Percentiles rank a stretch among this genome's conserved stretches.
Conservation (phyloP, 2,329 filamentous ascomycete species). For the Colletotrichum musicola region DNA sequence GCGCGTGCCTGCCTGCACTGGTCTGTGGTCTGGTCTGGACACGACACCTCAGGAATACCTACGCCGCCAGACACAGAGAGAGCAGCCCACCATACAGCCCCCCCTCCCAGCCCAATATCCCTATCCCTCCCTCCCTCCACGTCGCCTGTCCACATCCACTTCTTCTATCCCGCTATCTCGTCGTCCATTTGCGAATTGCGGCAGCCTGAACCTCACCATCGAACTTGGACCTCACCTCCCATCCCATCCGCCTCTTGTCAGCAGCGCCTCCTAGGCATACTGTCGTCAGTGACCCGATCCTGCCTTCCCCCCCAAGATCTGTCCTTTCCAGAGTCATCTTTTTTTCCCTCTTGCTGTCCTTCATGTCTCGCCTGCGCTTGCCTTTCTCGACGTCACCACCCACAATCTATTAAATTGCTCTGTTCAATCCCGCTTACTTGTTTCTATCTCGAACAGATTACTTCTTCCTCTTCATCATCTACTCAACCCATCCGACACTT, state of each 20-base stretch:
- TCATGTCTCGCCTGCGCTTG: constrained; percentile 33
- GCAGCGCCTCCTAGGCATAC: constrained; percentile 33
- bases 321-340: constrained; percentile 31
- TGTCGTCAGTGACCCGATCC: constrained; percentile 31
- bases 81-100: constrained; percentile 37
- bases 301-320: constrained; percentile 24
- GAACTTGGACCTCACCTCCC: constrained; percentile 26
- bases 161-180: constrained; percentile 38
- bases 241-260: constrained; percentile 25
- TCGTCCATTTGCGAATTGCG: constrained; percentile 38
- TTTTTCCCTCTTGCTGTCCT: constrained; percentile 1
- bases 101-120: constrained; percentile 38
- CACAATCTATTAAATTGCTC: constrained; percentile 19
- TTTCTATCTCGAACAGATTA: constrained; percentile 25
- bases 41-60: constrained; percentile 39
- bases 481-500: constrained; percentile 49
- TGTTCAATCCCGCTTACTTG: constrained; percentile 34
- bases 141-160: constrained; percentile 40
- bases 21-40: constrained; percentile 34
- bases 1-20: constrained; percentile 38
- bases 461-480: constrained; percentile 45
- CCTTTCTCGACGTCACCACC: constrained; percentile 24
- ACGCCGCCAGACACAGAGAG: constrained; percentile 10
- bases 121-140: constrained; percentile 39
- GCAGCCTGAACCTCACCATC: constrained; percentile 36